A percentile compares a stretch with the other conserved stretches of the same genome.
These are phyloP conservation scores for Perkinsela sp. DNA, from an alignment of 208 protist species.

Conservation along the genomic window DNA sequence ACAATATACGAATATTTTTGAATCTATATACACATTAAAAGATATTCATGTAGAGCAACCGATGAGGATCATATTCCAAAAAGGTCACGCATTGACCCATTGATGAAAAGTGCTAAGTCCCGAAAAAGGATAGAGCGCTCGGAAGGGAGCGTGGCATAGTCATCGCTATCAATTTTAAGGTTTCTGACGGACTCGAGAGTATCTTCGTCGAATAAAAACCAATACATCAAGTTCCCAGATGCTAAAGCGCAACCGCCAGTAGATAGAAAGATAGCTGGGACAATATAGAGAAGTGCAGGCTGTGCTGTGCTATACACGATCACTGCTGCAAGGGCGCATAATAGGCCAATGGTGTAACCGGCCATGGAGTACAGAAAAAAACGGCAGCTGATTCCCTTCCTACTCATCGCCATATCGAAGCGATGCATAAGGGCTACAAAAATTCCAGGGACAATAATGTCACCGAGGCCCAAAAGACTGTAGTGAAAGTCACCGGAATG, in stretches of 20 bases:
- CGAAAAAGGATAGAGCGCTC: no score
- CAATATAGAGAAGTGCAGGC: slow-evolving; percentile 63
- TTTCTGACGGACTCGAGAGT: no score
- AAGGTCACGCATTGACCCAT: no score
- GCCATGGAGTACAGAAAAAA: slow-evolving; percentile 60
- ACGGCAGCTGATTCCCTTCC: slow-evolving; percentile 12
- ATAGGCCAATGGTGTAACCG: slow-evolving; percentile 58
- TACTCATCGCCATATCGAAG: slow-evolving; percentile 39
- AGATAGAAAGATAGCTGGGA: slow-evolving; percentile 10
- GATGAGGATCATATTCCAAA: no score
- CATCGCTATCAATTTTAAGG: no score
- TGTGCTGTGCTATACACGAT: slow-evolving; percentile 72
- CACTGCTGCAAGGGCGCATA: slow-evolving; percentile 78
- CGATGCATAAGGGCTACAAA: slow-evolving; percentile 74
- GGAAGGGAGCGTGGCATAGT: no score
- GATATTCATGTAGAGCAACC: no score
- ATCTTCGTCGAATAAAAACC: background rate
- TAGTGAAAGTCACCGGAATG: slow-evolving; percentile 30
- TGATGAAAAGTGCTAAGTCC: no score
- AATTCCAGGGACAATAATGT: slow-evolving; percentile 80
- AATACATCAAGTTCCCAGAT: background rate
- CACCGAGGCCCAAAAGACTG: slow-evolving; percentile 77
- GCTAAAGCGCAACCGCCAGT: background rate
- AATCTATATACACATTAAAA: no score
- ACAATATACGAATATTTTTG: no score